Evolutionary conservation across 2,329 filamentous ascomycete species (phyloP), one percentile per base, ranked within the genome.

Genomic region (Trichoderma sp.): DNA sequence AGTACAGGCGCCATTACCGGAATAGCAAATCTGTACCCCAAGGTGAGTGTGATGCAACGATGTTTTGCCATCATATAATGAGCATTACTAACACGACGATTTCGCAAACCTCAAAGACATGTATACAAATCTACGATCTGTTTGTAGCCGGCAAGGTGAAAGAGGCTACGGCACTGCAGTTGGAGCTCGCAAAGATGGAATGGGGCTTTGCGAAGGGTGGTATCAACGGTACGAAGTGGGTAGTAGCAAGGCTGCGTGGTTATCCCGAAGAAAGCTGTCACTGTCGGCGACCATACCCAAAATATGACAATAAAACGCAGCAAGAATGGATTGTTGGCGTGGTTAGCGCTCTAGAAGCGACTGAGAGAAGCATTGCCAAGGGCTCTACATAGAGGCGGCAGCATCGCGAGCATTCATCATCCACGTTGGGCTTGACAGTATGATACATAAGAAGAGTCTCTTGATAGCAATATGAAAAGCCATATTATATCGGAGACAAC

Each of bases 1-100:
- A 86, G 86, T 24, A 85, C 85, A 2, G 90, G 90, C 11, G 88
- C 86, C 72, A 88, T 92, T 73, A 88, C 89, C 0, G 90, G 89
- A 9, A 86, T 91, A 71, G 90, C 85, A 34, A 91, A 92, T 76
- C 79, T 91, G 12, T 90, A 87, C 73, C 89, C 89, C 15, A 86
- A 85, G 80, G 85, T 86, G 24, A 72, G 71, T 65, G 14, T 32
- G 7, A 3, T 12, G 18, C 8, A 26, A 30, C 3, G 9, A 32
- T 21, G 1, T 28, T 12, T 6, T 34, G 24, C 6, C 9, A n/a
- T n/a, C 21, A 1, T 0, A 1, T 3, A 32, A 4, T 4, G 18
- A 18, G 6, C 39, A 12, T 26, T 43, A 7, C 69, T 66, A 18
- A 70, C n/a, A 24, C 21, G 7, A 18, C 1, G 14, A 7, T 24